Conservation (phyloP, 1,284 basidiomycete species). For the Puccinia polysora region DNA sequence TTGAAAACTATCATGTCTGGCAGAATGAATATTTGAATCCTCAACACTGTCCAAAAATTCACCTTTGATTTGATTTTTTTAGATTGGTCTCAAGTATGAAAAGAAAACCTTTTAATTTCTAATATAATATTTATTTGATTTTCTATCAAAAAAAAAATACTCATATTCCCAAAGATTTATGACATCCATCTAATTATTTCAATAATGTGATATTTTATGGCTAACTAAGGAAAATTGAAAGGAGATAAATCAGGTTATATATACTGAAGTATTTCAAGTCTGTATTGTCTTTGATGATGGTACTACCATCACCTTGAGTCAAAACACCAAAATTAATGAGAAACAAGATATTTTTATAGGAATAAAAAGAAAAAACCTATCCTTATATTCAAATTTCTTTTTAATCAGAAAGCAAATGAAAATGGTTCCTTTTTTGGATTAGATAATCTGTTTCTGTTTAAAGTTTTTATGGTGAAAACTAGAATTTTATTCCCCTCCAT, state of each 20-base stretch:
- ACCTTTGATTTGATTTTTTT: too few relatives aligned
- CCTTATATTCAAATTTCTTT: background rate
- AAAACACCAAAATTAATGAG: background rate
- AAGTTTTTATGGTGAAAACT: background rate
- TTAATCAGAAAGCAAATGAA: background rate
- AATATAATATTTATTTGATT: too few relatives aligned
- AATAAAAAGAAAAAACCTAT: background rate
- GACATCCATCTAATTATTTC: background rate
- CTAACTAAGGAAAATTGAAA: background rate
- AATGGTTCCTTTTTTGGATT: background rate
- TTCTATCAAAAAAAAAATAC: background rate
- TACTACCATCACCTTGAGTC: background rate
- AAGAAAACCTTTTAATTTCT: too few relatives aligned
- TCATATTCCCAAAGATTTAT: background rate
- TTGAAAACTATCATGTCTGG: too few relatives aligned
- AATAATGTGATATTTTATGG: background rate
- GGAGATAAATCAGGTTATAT: background rate
- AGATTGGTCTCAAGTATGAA: too few relatives aligned
- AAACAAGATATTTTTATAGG: background rate
- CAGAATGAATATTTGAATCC: too few relatives aligned
- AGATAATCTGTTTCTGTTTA: background rate
- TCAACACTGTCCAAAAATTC: too few relatives aligned
- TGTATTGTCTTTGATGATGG: background rate
- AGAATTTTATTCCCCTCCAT: background rate
- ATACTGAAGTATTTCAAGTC: background rate